Base-by-base conservation (phyloP, 768 basidiomycete species). In the Russula sp. region DNA sequence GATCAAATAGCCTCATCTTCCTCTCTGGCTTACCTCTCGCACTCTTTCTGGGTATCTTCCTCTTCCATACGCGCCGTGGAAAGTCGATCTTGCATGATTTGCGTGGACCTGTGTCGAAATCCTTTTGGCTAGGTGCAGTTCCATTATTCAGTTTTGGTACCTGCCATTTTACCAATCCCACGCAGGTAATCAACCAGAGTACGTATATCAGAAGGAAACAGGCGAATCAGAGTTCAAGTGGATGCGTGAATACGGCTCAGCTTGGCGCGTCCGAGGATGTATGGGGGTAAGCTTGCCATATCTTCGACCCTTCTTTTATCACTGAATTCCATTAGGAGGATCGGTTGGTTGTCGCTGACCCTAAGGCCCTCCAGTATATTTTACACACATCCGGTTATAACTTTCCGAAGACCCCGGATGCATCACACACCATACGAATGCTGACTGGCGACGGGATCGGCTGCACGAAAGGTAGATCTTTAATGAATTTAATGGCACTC, bases 331-430 rank as follows among this genome's bases (percentile, higher is more conserved):
- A 11, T 34, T 48, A 74, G 73, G 68, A 72, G 58, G 69, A 76
- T 67, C 70, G 55, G 18, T 66, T 69, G 37, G 68, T 73, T 55
- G 64, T 70, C 20, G 66, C 70, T 13, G 71, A 73, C 49, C 71
- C 71, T 7, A 73, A 71, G 54, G 68, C 69, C 14, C 61, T 73
- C 18, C 72, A 72, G 56, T 70, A 73, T 39, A 61, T 74, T 20
- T 68, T 72, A 7, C 71, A 72, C 37, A 69, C 69, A 1, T 68
- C 69, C n/a, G 69, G 69, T 6, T 74, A 74, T 59, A 66, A 66
- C 47, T 74, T 66, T 59, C 65, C 72, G 4, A 74, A 71, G 63
- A 35, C 62, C 20, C 56, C 58, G 7, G 65, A 66, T 31, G 58
- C 10, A 0, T 49, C 48, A 20, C 67, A 66, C 20, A 55, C 48